A percentile compares a stretch with the other conserved stretches of the same genome.
Conservation (phyloP, 306 rosid genomes). For the Malus orientalis region DNA sequence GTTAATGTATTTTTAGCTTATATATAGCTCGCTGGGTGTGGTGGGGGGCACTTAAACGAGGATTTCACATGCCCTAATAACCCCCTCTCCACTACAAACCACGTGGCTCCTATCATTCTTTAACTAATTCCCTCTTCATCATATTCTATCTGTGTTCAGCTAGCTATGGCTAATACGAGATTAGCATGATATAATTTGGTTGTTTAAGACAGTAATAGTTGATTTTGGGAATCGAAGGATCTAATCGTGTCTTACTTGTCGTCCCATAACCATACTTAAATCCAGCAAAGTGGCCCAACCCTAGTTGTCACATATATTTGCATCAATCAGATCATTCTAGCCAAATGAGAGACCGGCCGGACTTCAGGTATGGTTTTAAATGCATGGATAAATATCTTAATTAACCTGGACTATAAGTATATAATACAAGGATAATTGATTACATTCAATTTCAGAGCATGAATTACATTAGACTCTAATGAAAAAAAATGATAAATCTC, state of each 20-base stretch:
- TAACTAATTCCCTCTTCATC: conserved; percentile 4
- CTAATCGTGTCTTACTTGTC: conserved; percentile 41
- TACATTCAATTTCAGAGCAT: neutral
- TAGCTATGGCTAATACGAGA: neutral
- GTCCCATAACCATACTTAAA: conserved; percentile 23
- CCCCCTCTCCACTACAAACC: conserved; percentile 57
- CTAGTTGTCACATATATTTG: conserved; percentile 1
- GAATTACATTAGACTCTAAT: neutral
- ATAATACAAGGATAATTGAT: neutral
- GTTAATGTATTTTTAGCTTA: conserved; percentile 21
- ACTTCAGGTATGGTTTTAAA: conserved; percentile 22
- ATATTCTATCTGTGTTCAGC: neutral
- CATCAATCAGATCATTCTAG: conserved; percentile 67
- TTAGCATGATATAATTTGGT: neutral
- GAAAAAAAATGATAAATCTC: neutral
- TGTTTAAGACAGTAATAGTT: neutral
- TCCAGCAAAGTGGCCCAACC: conserved; percentile 15
- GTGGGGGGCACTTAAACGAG: conserved; percentile 52
- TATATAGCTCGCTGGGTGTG: conserved; percentile 13
- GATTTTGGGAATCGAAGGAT: conserved; percentile 9
- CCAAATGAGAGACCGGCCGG: conserved; percentile 41
- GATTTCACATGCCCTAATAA: conserved; percentile 70
- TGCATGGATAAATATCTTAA: conserved; percentile 12
- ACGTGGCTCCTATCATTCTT: conserved; percentile 43
- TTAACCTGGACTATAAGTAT: no score